Percentiles rank a stretch among this genome's conserved stretches.
phyloP scores from a whole-genome alignment of 179 eudicot species.

The Corrigiola litoralis region DNA sequence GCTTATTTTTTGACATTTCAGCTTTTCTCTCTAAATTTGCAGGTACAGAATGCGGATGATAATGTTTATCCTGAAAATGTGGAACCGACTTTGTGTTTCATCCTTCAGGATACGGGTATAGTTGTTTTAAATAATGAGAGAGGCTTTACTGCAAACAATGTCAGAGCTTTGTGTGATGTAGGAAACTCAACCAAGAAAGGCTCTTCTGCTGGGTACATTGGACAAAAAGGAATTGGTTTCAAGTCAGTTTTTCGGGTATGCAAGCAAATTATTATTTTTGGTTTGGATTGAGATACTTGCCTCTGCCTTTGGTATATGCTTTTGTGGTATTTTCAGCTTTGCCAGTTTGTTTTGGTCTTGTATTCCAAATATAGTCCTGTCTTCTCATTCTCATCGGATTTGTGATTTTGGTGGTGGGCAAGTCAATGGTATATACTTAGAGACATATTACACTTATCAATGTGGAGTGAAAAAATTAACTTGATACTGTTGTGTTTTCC shows the following conservation, averaged over 20 bases:
- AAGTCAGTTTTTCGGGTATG: slow-evolving; percentile 97
- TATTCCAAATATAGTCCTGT: too few relatives aligned
- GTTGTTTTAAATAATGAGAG: slow-evolving; percentile 73
- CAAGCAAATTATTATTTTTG: background rate
- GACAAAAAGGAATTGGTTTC: slow-evolving; percentile 98
- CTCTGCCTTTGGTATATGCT: background rate
- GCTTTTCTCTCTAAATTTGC: slow-evolving; percentile 12
- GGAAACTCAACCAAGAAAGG: slow-evolving; percentile 96
- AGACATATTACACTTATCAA: too few relatives aligned
- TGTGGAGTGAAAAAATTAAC: too few relatives aligned
- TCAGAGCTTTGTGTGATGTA: slow-evolving; percentile 95
- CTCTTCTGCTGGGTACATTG: slow-evolving; percentile 79
- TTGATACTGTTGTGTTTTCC: too few relatives aligned
- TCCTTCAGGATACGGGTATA: slow-evolving; percentile 67
- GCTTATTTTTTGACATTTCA: slow-evolving; percentile 3
- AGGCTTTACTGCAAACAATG: slow-evolving; percentile 75
- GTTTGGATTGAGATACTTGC: background rate
- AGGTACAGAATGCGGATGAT: slow-evolving; percentile 99
- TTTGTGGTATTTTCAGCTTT: slow-evolving; percentile 1
- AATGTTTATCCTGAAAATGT: slow-evolving; percentile 62
- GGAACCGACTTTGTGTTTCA: slow-evolving; percentile 78
- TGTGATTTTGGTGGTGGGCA: too few relatives aligned
- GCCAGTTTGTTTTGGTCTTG: background rate
- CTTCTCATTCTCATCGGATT: too few relatives aligned
- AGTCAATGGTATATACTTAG: too few relatives aligned